Evolutionary conservation across 352 stramenopile genomes (phyloP).

Genomic region (Globisporangium parvum): DNA sequence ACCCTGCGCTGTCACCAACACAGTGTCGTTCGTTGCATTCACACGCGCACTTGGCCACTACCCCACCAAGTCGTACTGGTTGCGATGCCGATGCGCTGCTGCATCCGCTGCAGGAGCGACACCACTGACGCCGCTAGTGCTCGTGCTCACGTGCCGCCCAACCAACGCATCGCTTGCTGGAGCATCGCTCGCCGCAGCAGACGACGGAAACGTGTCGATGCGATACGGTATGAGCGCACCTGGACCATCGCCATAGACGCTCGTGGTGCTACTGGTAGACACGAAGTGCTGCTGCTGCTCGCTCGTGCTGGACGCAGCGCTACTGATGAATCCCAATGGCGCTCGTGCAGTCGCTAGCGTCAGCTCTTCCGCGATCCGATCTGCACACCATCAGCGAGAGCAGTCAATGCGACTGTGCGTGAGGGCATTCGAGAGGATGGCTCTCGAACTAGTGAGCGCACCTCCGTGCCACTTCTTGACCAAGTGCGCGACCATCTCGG

Average conservation of each 20-base stretch:
- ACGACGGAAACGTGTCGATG: background rate
- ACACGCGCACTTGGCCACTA: background rate
- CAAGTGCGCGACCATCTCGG: slow-evolving; percentile 63
- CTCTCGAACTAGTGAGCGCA: slow-evolving; percentile 13
- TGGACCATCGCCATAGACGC: slow-evolving; percentile 8
- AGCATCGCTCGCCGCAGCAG: background rate
- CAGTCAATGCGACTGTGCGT: background rate
- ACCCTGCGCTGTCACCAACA: background rate
- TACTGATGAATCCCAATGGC: background rate
- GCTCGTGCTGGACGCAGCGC: background rate
- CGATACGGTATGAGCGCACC: slow-evolving; percentile 6
- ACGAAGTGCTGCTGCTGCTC: background rate
- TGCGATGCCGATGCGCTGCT: background rate
- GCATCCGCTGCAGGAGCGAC: too few relatives aligned
- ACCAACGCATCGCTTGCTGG: background rate
- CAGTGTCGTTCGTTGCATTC: background rate
- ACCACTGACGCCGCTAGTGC: background rate
- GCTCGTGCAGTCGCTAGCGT: background rate
- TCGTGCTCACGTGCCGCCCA: background rate
- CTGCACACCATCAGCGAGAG: background rate
- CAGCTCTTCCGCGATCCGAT: slow-evolving; percentile 1
- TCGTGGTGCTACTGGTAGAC: too few relatives aligned
- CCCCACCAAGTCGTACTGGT: background rate
- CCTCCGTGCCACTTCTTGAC: slow-evolving; percentile 67
- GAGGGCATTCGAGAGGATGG: background rate